phyloP scores from a whole-genome alignment of 2,329 filamentous ascomycete genomes.

The Phyllosticta ampelicida region DNA sequence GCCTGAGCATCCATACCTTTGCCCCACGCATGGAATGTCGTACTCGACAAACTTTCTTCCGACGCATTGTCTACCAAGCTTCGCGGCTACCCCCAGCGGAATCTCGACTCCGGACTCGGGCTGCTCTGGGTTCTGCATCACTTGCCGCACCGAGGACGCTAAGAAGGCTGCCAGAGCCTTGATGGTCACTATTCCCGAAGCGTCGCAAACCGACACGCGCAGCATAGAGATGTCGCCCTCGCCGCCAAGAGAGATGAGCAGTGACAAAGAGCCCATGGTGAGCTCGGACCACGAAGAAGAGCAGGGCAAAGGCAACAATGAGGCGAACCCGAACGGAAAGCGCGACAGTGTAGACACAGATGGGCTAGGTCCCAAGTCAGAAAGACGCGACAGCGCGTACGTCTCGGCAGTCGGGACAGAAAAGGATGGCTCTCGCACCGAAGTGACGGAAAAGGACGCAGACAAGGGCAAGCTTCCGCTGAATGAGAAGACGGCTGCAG shows the following conservation, averaged over 20 bases:
- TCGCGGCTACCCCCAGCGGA: neutral
- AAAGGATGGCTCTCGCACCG: neutral
- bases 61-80: too few species aligned
- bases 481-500: too few species aligned
- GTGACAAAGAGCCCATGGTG: neutral
- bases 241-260: neutral
- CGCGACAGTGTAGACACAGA: neutral
- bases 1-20: neutral
- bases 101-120: neutral
- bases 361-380: neutral
- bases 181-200: neutral
- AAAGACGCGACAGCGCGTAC: neutral
- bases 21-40: neutral
- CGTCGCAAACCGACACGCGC: neutral
- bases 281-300: neutral
- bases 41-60: neutral
- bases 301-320: neutral
- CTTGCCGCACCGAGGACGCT: neutral
- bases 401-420: neutral
- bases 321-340: neutral
- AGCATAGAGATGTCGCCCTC: neutral
- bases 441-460: neutral
- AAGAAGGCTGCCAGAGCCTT: neutral
- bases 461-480: neutral
- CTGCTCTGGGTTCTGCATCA: neutral